Evolutionary conservation across 2,329 filamentous ascomycete species (phyloP), one percentile per base, ranked within the genome.

Genomic region (Trichoderma breve): DNA sequence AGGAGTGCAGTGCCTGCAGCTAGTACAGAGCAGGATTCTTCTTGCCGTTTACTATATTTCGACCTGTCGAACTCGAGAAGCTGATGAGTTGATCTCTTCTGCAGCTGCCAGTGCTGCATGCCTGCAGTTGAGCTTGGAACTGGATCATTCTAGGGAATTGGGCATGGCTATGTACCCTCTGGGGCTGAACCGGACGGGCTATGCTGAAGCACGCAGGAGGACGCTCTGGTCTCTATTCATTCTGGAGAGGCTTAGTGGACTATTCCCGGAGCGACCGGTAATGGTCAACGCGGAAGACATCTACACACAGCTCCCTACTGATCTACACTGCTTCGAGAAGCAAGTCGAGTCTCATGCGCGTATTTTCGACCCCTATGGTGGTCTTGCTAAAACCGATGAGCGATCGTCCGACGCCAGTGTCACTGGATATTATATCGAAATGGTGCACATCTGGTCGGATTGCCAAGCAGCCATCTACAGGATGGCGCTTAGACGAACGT

Each of bases 151-250:
- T 6, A 79, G 81, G 2, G 85, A 86, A 64, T 81, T 76, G 3
- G 73, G 73, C 18, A 74, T 81, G 15, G 76, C 80, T n/a, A 76
- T 77, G 0, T 86, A 84, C 68, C 88, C 89, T 5, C 90, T 89
- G 76, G 87, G 85, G 24, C 83, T 92, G 74, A 87, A 86, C 75
- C 85, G 84, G 71, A 80, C 81, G 64, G 88, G 87, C 34, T 87
- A 90, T 75, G 86, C 87, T 28, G 92, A 94, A 80, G 91, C 90
- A 75, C 86, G 89, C 73, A 86, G 91, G 74, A 85, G 92, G 71
- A 93, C 91, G 0, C 91, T 93, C 76, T 94, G 91, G 91, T 88
- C 89, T 32, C 86, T 89, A 66, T 92, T 91, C 75, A 82, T 93
- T 75, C 86, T 92, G 79, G 92, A 94, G 80, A 87, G 90, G 62